Evolutionary conservation across 176 grass and related monocot species (phyloP), one percentile per base, ranked within the genome.

Genomic region (Cenchrus fungigraminus): DNA sequence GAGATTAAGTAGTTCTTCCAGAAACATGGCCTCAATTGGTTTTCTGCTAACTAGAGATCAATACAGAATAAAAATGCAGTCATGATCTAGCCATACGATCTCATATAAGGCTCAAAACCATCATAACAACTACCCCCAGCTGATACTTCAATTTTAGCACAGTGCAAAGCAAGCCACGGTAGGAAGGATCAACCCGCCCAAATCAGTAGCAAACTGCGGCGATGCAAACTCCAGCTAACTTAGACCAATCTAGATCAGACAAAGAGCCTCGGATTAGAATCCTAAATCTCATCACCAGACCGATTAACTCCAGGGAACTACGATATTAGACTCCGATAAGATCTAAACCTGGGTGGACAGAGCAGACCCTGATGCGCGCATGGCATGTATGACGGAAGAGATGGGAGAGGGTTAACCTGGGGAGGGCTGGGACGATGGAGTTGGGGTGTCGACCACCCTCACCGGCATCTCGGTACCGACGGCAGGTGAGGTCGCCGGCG

Each of bases 401-500:
- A 9, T 14, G 32, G 55, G 4, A 2, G 42, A 40, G 63, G 12
- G 6, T 13, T 43, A 31, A 95, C 95, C 95, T 85, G 92, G 83
- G 40, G 92, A 64, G 40, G 89, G 64, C 67, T 90, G 84, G 28
- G 88, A 86, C 20, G 92, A 97, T 71, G 92, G 92, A 55, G 90
- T 82, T 12, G 95, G 79, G 62, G 81, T 92, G 66, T 92, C 92
- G 29, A 90, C 83, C 60, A 97, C 86, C 81, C 95, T 87, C 61
- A 97, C 95, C 55, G 92, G 95, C 95, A 97, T 97, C 79, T 82
- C 86, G 6, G 68, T 58, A 58, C 19, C 19, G 16, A 71, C 54
- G 34, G 78, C 17, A 46, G 65, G 40, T 6, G 59, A 43, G 51
- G 67, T 60, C 68, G 52, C 68, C 80, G 74, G 80, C 84, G 71